Evolutionary conservation across 176 grass and related monocot genomes (phyloP).

Genomic region (Musa beccarii): DNA sequence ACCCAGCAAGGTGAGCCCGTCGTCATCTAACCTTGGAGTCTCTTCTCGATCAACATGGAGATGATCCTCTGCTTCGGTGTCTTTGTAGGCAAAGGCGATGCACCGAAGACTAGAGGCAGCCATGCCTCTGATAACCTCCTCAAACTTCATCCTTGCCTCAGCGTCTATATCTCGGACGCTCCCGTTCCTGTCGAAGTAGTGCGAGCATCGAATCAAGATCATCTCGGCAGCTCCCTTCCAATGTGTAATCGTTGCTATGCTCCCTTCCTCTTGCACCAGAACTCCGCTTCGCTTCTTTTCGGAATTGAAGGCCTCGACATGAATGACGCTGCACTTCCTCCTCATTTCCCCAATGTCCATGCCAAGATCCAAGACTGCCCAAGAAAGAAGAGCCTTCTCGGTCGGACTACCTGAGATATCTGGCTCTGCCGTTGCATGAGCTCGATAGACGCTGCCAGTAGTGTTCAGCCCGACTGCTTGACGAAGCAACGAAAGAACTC

Average conservation of each 20-base stretch:
- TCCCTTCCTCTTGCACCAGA: constrained; percentile 28
- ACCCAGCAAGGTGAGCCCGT: constrained; percentile 47
- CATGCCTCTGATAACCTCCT: constrained; percentile 54
- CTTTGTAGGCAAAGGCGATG: constrained; percentile 73
- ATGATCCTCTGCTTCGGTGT: neutral
- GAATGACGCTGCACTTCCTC: constrained; percentile 39
- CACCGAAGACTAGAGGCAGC: constrained; percentile 51
- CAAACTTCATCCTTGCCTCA: constrained; percentile 28
- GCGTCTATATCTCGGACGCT: constrained; percentile 5
- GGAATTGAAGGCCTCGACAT: constrained; percentile 86
- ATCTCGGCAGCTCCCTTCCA: constrained; percentile 95
- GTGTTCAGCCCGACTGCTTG: constrained; percentile 66
- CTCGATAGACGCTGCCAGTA: constrained; percentile 52
- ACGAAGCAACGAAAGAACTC: constrained; percentile 24
- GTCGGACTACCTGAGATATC: constrained; percentile 76
- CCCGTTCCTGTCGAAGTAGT: constrained; percentile 28
- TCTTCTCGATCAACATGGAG: neutral
- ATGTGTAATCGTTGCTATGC: constrained; percentile 28
- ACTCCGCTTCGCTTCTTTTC: constrained; percentile 87
- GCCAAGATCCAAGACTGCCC: constrained; percentile 44
- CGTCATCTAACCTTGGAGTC: constrained; percentile 31
- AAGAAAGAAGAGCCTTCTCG: constrained; percentile 85
- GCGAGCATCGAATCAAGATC: constrained; percentile 43
- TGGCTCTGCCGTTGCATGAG: constrained; percentile 27
- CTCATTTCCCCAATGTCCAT: constrained; percentile 40